These are phyloP conservation scores for Solanum hybrid DNA, from an alignment of 305 asterid genomes.

Conservation along the genomic window DNA sequence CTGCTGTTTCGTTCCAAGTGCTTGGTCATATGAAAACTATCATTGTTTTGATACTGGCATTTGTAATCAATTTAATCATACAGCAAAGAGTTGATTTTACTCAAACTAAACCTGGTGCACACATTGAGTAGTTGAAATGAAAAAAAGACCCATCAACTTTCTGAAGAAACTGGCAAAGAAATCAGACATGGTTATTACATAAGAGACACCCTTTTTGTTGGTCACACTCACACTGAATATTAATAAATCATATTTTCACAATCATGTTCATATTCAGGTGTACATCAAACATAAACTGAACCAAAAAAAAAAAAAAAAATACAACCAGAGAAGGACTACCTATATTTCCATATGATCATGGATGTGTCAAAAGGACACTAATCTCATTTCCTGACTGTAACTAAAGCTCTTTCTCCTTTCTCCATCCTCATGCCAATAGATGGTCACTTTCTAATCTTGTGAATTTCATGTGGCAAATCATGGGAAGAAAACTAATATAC, in stretches of 20 bases:
- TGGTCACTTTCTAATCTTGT: conserved; percentile 1
- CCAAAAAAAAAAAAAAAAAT: neutral
- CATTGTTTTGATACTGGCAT: too few relatives aligned
- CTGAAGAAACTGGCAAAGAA: neutral
- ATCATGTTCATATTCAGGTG: neutral
- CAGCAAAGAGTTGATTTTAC: neutral
- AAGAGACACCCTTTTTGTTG: neutral
- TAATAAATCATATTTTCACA: neutral
- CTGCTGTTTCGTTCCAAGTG: neutral
- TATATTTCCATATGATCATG: neutral
- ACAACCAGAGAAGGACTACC: conserved; percentile 5
- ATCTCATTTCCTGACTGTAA: conserved; percentile 3
- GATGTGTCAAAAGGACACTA: conserved; percentile 3
- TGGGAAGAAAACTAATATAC: conserved; percentile 5
- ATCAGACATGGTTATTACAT: neutral
- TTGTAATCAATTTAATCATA: too few relatives aligned
- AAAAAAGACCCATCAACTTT: neutral
- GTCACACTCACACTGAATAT: conserved; percentile 4
- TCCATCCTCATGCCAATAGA: conserved; percentile 4
- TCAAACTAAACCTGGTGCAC: neutral
- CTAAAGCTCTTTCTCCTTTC: conserved; percentile 6
- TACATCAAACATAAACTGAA: conserved; percentile 6
- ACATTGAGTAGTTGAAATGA: neutral
- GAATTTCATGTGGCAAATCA: conserved; percentile 4
- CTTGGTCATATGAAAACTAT: too few relatives aligned